A percentile compares a stretch with the other conserved stretches of the same genome.
phyloP scores from a whole-genome alignment of 2,329 filamentous ascomycete genomes.

The Aaosphaeria arxii region DNA sequence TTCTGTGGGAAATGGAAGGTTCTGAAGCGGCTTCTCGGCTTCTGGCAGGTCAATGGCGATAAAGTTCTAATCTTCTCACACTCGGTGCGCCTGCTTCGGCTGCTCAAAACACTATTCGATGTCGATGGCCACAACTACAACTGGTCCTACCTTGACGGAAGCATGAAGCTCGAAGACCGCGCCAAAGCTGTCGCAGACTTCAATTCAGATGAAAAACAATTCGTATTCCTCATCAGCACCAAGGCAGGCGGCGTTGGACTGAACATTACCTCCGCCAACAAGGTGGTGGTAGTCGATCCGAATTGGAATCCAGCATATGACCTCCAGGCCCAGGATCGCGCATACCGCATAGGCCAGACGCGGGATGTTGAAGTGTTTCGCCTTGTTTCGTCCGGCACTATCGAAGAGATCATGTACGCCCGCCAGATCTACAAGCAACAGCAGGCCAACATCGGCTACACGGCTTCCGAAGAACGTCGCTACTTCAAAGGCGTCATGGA shows the following conservation, averaged over 20 bases:
- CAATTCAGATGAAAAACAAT: slow-evolving; percentile 81
- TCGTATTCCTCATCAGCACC: slow-evolving; percentile 94
- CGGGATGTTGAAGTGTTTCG: slow-evolving; percentile 95
- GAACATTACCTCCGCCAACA: slow-evolving; percentile 97
- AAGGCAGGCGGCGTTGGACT: slow-evolving; percentile 89
- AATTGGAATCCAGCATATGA: slow-evolving; percentile 98
- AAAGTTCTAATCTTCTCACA: slow-evolving; percentile 97
- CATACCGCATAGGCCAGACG: slow-evolving; percentile 90
- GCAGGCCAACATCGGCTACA: slow-evolving; percentile 96
- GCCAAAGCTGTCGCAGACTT: slow-evolving; percentile 83
- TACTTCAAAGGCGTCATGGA: slow-evolving; percentile 97
- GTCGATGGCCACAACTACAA: slow-evolving; percentile 76
- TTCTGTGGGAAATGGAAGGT: slow-evolving; percentile 98
- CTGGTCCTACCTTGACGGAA: slow-evolving; percentile 85
- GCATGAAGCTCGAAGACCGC: slow-evolving; percentile 78
- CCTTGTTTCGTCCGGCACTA: slow-evolving; percentile 83
- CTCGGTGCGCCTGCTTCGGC: slow-evolving; percentile 78
- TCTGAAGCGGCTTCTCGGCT: slow-evolving; percentile 77
- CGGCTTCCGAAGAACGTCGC: slow-evolving; percentile 82
- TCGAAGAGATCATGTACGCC: slow-evolving; percentile 96
- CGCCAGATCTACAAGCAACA: slow-evolving; percentile 99
- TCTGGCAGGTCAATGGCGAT: slow-evolving; percentile 87
- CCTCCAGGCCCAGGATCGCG: slow-evolving; percentile 91
- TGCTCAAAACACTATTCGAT: slow-evolving; percentile 81
- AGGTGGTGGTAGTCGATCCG: slow-evolving; percentile 94